phyloP scores from a whole-genome alignment of 129 eudicot species.

The Flaveria ramosissima region DNA sequence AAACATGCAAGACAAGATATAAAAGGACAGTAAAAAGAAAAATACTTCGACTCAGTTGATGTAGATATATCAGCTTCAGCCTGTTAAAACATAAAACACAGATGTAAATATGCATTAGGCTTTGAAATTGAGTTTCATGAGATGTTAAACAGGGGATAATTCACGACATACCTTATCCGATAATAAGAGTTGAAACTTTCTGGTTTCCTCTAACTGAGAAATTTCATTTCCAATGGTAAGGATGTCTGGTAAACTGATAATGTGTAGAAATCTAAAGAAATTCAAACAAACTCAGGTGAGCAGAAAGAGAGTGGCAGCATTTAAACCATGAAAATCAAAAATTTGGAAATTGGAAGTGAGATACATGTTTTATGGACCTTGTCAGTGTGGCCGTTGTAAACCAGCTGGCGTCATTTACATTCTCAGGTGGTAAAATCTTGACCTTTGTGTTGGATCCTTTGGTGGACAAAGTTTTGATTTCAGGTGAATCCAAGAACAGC shows the following conservation, averaged over 20 bases:
- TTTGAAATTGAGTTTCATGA: slow-evolving; percentile 18
- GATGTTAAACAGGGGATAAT: slow-evolving; percentile 7
- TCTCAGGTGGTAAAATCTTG: slow-evolving; percentile 52
- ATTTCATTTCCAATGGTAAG: slow-evolving; percentile 59
- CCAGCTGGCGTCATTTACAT: slow-evolving; percentile 45
- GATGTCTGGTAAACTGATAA: slow-evolving; percentile 54
- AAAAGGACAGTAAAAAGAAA: slow-evolving; percentile 7
- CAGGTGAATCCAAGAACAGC: slow-evolving; percentile 58
- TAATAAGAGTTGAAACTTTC: slow-evolving; percentile 61
- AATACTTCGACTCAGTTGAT: slow-evolving; percentile 79
- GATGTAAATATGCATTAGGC: slow-evolving; percentile 3
- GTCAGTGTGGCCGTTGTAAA: slow-evolving; percentile 68
- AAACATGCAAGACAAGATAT: slow-evolving; percentile 1
- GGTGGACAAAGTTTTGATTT: slow-evolving; percentile 44
- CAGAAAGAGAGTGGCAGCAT: neutral
- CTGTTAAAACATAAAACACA: slow-evolving; percentile 45
- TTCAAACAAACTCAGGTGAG: slow-evolving; percentile 9
- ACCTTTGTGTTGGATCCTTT: slow-evolving; percentile 55
- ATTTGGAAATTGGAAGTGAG: neutral
- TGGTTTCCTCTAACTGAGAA: slow-evolving; percentile 72
- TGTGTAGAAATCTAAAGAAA: slow-evolving; percentile 58
- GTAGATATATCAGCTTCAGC: slow-evolving; percentile 42
- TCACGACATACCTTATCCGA: slow-evolving; percentile 46
- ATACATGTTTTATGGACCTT: slow-evolving; percentile 49
- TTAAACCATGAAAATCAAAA: slow-evolving; percentile 2